Base-by-base conservation (phyloP, 805 yeast species). In the Metschnikowia sp. region DNA sequence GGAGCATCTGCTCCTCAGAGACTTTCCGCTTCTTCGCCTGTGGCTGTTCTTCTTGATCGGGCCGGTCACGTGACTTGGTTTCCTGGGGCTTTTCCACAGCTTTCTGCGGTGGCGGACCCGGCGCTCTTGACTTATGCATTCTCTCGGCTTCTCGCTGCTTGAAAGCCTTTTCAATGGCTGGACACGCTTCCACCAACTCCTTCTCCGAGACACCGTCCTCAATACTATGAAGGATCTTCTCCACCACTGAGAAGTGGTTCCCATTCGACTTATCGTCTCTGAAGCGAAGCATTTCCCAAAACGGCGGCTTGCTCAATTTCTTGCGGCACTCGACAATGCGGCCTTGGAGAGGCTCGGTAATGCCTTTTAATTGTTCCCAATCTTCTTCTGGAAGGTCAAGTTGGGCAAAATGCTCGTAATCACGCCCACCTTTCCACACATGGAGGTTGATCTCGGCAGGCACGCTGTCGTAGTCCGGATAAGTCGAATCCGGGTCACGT, bases 241-340 rank as follows among this genome's bases (percentile, higher is more conserved):
- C 82, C 6, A 91, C 96, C 22, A 88, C 90, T 10, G 82, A 73
- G 12, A 82, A 66, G 64, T 89, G 96, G 64, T 94, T 94, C 8
- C 96, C 98, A 60, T 87, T 84, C 13, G 78, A 66, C 62, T 94
- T 94, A 66, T 94, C 99, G 68, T 94, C 96, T 62, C 99, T 77
- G 65, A 92, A 94, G 50, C 99, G 75, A 48, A 92, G 64, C 72
- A 88, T 75, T 50, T 81, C 81, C 99, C 99, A 94, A 39, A 76
- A 78, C 3, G 85, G 84, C 2, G 66, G 65, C 18, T 68, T 68
- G 40, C 77, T 75, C 22, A 71, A 69, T 51, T 83, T 86, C 61
- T 83, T 79, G 45, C 86, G 76, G 53, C 94, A 89, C 65, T 94
- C 99, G 1, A 84, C 91, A 30, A 95, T 81, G 51, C 98, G 75